Conservation (phyloP, 225 moss, liverwort and hornwort species). For the Rhytidiadelphus loreus region DNA sequence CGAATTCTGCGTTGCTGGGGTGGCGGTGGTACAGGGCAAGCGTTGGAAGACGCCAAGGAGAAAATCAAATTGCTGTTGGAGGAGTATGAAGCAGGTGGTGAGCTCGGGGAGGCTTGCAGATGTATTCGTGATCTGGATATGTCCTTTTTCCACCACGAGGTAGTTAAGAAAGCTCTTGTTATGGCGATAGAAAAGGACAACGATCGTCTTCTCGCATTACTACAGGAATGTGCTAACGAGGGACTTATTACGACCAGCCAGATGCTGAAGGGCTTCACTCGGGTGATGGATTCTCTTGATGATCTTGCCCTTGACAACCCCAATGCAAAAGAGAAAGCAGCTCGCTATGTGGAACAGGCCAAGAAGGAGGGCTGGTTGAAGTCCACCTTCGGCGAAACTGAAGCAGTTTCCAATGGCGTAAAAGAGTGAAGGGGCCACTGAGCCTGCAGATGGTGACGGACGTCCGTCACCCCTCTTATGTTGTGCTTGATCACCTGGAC, state of each 20-base stretch:
- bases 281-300: conserved; percentile 69
- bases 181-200: conserved; percentile 99
- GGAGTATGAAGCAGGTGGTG: conserved; percentile 90
- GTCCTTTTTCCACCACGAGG: conserved; percentile 98
- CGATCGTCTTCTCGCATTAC: conserved; percentile 55
- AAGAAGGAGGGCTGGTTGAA: conserved; percentile 84
- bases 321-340: conserved; percentile 67
- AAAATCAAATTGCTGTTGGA: conserved; percentile 87
- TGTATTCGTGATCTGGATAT: conserved; percentile 95
- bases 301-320: conserved; percentile 95
- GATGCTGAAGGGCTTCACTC: conserved; percentile 82
- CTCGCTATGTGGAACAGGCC: conserved; percentile 54
- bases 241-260: conserved; percentile 92
- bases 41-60: conserved; percentile 83
- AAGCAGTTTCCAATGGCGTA: conserved; percentile 18
- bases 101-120: conserved; percentile 86
- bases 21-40: conserved; percentile 86
- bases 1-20: conserved; percentile 98
- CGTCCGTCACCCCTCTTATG: neutral
- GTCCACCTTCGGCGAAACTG: conserved; percentile 19
- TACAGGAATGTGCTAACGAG: conserved; percentile 81
- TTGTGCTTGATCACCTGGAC: conserved; percentile 18
- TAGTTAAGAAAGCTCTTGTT: conserved; percentile 85
- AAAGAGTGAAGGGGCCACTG: conserved; percentile 1
- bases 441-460: neutral